These are phyloP conservation scores for Cystobasidiaceae sp. DNA, from an alignment of 1,284 basidiomycete genomes.

Conservation along the genomic window DNA sequence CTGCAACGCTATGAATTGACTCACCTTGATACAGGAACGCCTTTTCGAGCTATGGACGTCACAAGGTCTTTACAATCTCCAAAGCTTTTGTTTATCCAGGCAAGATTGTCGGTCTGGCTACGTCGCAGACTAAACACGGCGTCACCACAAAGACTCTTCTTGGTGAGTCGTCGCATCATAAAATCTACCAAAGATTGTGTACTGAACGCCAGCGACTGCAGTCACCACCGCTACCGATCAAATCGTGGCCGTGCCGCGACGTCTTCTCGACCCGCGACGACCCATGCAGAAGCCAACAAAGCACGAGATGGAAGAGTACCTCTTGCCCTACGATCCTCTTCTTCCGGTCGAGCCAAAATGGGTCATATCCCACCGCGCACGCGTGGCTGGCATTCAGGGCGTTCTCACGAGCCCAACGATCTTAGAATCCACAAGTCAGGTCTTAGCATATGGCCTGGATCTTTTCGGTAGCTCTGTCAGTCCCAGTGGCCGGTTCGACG, in stretches of 20 bases:
- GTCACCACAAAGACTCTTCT: slow-evolving; percentile 82
- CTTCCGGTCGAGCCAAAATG: slow-evolving; percentile 67
- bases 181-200: slow-evolving; percentile 64
- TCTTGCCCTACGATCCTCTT: slow-evolving; percentile 77
- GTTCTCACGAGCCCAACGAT: slow-evolving; percentile 73
- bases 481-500: slow-evolving; percentile 86
- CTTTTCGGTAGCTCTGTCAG: slow-evolving; percentile 76
- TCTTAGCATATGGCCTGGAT: slow-evolving; percentile 81
- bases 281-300: slow-evolving; percentile 67
- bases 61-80: slow-evolving; percentile 52
- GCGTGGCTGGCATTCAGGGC: slow-evolving; percentile 63
- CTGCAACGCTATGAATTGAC: not conserved
- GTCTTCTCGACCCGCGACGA: slow-evolving; percentile 75
- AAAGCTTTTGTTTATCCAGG: slow-evolving; percentile 68
- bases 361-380: slow-evolving; percentile 56
- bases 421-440: slow-evolving; percentile 85
- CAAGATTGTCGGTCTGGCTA: slow-evolving; percentile 62
- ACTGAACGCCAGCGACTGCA: slow-evolving; percentile 57
- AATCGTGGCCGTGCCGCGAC: slow-evolving; percentile 67
- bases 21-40: not conserved
- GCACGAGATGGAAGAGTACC: slow-evolving; percentile 76
- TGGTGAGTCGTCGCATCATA: slow-evolving; percentile 52
- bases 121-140: slow-evolving; percentile 79
- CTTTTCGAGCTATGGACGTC: slow-evolving; percentile 8
- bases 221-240: slow-evolving; percentile 72